phyloP scores from a whole-genome alignment of 441 rosid genomes.

The Populus hybrid region DNA sequence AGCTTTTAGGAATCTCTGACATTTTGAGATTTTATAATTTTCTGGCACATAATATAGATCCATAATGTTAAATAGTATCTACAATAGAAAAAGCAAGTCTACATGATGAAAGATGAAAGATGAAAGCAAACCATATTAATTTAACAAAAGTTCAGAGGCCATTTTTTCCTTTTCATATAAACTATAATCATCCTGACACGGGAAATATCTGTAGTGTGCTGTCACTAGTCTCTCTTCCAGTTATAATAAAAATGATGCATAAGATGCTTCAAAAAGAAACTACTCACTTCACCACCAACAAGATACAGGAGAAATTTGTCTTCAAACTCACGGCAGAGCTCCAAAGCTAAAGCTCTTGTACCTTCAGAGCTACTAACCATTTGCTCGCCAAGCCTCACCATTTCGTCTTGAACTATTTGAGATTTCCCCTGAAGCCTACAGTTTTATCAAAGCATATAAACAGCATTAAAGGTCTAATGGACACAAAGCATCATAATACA shows the following conservation, averaged over 20 bases:
- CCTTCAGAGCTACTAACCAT: slow-evolving; percentile 86
- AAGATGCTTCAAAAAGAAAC: slow-evolving; percentile 10
- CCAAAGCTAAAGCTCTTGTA: slow-evolving; percentile 90
- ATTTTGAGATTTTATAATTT: not conserved
- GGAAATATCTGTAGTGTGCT: not conserved
- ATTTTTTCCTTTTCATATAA: not conserved
- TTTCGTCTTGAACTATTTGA: slow-evolving; percentile 77
- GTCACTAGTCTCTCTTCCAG: not conserved
- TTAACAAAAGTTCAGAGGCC: not conserved
- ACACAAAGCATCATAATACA: not conserved
- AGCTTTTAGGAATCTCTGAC: not conserved
- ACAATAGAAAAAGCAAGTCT: not conserved
- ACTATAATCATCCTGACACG: not conserved
- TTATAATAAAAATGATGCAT: not conserved
- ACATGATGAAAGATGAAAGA: not conserved
- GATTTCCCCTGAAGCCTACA: slow-evolving; percentile 90
- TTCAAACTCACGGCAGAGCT: slow-evolving; percentile 96
- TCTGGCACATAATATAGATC: not conserved
- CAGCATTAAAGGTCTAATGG: slow-evolving; percentile 4
- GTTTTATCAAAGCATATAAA: not conserved
- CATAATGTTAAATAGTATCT: not conserved
- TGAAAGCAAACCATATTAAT: not conserved
- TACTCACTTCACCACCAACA: slow-evolving; percentile 84
- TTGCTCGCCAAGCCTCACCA: slow-evolving; percentile 80
- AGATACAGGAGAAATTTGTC: slow-evolving; percentile 89